These are phyloP conservation scores for Penicillium sp. DNA, from an alignment of 2,329 filamentous ascomycete species.

Conservation along the genomic window DNA sequence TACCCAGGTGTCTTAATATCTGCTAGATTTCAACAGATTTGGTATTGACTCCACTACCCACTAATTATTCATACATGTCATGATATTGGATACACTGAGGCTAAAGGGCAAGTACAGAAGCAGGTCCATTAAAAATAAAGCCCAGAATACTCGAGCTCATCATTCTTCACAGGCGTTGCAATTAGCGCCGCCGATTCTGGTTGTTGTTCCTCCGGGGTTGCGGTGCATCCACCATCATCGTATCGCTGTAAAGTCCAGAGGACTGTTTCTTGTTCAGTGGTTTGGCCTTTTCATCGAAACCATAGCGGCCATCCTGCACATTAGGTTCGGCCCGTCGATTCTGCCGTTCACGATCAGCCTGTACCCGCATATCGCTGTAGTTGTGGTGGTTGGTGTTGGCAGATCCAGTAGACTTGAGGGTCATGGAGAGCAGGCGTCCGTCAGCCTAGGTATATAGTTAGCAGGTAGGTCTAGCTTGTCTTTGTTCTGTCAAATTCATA, in stretches of 20 bases:
- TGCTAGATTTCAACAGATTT: too few species aligned
- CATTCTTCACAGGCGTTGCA: not conserved
- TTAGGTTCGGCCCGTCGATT: conserved; percentile 27
- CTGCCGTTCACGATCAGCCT: conserved; percentile 42
- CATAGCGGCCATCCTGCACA: conserved; percentile 37
- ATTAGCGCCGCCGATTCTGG: conserved; percentile 17
- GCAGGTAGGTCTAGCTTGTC: not conserved
- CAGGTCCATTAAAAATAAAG: too few species aligned
- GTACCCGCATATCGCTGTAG: conserved; percentile 40
- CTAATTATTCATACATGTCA: conserved; percentile 23
- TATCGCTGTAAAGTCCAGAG: conserved; percentile 39
- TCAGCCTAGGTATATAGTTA: conserved; percentile 52
- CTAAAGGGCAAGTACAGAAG: conserved; percentile 1
- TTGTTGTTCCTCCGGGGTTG: conserved; percentile 13
- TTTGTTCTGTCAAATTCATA: conserved; percentile 27
- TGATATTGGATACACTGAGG: conserved; percentile 10
- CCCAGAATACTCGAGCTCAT: not conserved
- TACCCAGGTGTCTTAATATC: too few species aligned
- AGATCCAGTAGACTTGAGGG: conserved; percentile 44
- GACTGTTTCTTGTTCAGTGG: conserved; percentile 13
- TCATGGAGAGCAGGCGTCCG: conserved; percentile 59
- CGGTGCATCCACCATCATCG: conserved; percentile 43
- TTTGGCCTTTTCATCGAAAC: conserved; percentile 30
- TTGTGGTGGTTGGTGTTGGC: conserved; percentile 14
- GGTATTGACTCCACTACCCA: not conserved